Percentiles rank a stretch among this genome's conserved stretches.
These are phyloP conservation scores for Boletus rubroflammeus DNA, from an alignment of 768 basidiomycete species.

Conservation along the genomic window DNA sequence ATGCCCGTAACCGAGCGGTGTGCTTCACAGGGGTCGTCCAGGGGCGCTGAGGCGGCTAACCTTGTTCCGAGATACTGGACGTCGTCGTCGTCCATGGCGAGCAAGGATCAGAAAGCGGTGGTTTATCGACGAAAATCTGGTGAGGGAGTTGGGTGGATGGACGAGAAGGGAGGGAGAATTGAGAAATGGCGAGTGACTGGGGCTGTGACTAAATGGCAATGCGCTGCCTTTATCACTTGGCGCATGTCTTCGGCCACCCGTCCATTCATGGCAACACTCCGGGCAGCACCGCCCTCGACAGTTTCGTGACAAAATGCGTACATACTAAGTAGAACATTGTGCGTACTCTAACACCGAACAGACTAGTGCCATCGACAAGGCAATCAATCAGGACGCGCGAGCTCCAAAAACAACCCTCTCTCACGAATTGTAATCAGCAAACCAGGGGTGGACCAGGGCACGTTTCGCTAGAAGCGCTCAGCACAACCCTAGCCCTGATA, in stretches of 20 bases:
- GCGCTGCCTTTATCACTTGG: conserved; percentile 29
- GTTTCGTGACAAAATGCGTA: conserved; percentile 3
- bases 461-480: conserved; percentile 48
- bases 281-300: conserved; percentile 6
- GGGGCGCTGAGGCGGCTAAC: conserved; percentile 28
- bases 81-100: conserved; percentile 55
- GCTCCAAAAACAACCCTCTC: background rate
- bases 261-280: conserved; percentile 26
- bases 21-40: conserved; percentile 25
- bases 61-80: conserved; percentile 56
- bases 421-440: conserved; percentile 45
- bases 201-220: conserved; percentile 33
- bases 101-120: background rate
- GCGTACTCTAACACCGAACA: conserved; percentile 19
- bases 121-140: background rate
- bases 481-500: background rate
- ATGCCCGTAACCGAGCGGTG: conserved; percentile 42
- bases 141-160: background rate
- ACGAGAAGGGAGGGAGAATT: conserved; percentile 10
- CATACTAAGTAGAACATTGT: conserved; percentile 24
- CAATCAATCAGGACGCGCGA: background rate
- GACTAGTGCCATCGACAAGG: conserved; percentile 2
- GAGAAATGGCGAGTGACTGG: conserved; percentile 20
- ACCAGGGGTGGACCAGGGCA: conserved; percentile 48
- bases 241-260: conserved; percentile 17